Evolutionary conservation across 2,329 filamentous ascomycete species (phyloP).

Genomic region (Tolypocladium ophioglossoides): DNA sequence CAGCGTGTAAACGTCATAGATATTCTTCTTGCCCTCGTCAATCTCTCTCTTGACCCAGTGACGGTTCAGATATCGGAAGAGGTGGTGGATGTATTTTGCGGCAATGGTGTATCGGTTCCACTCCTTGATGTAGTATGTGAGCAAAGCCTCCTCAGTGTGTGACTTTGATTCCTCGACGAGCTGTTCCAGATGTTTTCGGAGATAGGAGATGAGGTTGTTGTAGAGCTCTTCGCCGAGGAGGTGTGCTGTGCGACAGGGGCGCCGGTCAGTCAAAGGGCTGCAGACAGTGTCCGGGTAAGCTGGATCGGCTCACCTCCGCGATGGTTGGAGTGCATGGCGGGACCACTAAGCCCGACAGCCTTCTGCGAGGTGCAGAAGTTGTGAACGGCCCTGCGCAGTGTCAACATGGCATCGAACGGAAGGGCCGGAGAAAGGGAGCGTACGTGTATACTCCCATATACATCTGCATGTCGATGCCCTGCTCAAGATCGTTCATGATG

Average conservation of each 20-base stretch:
- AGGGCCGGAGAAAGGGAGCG: conserved; percentile 5
- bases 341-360: conserved; percentile 52
- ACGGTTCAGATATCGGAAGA: conserved; percentile 91
- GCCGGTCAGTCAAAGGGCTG: background rate
- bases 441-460: conserved; percentile 98
- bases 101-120: conserved; percentile 94
- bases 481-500: conserved; percentile 87
- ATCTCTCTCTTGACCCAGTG: conserved; percentile 99
- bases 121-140: conserved; percentile 90
- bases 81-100: conserved; percentile 93
- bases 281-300: background rate
- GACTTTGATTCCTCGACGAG: conserved; percentile 64
- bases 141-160: conserved; percentile 80
- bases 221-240: conserved; percentile 94
- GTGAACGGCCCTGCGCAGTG: conserved; percentile 62
- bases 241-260: conserved; percentile 50
- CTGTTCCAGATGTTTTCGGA: conserved; percentile 62
- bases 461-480: conserved; percentile 89
- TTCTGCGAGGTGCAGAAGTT: conserved; percentile 99
- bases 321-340: conserved; percentile 28
- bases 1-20: conserved; percentile 95
- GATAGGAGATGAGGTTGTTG: conserved; percentile 78
- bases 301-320: conserved; percentile 47
- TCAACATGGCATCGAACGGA: conserved; percentile 1
- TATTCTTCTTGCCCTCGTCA: conserved; percentile 96